Evolutionary conservation across 129 eudicot genomes (phyloP).

Genomic region (Cynara cardunculus): DNA sequence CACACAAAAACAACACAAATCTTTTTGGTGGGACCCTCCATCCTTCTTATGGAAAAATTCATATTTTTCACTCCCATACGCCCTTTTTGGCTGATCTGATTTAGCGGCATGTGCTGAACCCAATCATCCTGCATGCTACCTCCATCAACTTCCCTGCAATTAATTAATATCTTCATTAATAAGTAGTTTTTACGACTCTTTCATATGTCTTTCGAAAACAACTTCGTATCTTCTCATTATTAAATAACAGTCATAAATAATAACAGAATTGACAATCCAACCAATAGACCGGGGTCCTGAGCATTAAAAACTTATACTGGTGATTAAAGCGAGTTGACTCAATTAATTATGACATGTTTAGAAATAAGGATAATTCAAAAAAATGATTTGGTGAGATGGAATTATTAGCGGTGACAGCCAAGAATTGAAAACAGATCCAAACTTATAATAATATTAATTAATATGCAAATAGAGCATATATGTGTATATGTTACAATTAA

Average conservation of each 20-base stretch:
- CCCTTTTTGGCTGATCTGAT: conserved; percentile 10
- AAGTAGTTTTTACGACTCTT: not conserved
- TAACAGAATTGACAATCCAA: conserved; percentile 3
- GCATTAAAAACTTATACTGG: not conserved
- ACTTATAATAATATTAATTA: too few species aligned
- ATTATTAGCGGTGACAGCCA: conserved; percentile 17
- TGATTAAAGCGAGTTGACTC: not conserved
- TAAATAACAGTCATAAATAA: conserved; percentile 4
- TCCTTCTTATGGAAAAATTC: not conserved
- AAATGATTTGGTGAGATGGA: conserved; percentile 17
- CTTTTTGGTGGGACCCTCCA: not conserved
- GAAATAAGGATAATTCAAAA: not conserved
- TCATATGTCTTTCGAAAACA: conserved; percentile 11
- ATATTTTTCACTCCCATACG: not conserved
- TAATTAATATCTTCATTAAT: not conserved
- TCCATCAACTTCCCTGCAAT: conserved; percentile 36
- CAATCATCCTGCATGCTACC: conserved; percentile 31
- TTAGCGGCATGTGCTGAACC: conserved; percentile 18
- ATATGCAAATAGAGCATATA: conserved; percentile 30
- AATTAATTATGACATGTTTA: not conserved
- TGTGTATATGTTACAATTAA: conserved; percentile 15
- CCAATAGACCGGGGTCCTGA: not conserved
- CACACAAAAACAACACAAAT: conserved; percentile 25
- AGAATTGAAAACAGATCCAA: conserved; percentile 10
- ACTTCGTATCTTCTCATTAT: conserved; percentile 17